Percentiles rank a stretch among this genome's conserved stretches.
phyloP scores from a whole-genome alignment of 495 filamentous ascomycete species.

The Mytilinidion resinicola region DNA sequence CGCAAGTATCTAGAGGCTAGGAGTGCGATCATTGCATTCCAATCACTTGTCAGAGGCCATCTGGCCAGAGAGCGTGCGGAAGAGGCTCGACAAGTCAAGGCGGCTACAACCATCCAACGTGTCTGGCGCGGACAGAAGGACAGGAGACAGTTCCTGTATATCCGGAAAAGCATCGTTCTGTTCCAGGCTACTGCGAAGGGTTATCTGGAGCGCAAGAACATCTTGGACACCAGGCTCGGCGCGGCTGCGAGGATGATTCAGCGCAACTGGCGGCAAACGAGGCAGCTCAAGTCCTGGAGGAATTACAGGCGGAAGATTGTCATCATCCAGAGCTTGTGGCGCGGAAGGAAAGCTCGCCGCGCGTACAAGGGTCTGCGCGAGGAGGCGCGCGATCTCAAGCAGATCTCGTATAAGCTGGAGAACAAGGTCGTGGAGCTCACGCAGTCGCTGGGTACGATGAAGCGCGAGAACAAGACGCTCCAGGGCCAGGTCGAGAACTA shows the following conservation, averaged over 20 bases:
- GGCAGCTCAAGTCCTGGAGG: slow-evolving; percentile 73
- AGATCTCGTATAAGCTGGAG: slow-evolving; percentile 97
- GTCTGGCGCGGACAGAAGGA: slow-evolving; percentile 90
- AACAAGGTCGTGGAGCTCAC: slow-evolving; percentile 99
- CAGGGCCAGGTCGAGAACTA: slow-evolving; percentile 90
- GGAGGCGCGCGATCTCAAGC: slow-evolving; percentile 94
- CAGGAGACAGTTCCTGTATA: slow-evolving; percentile 64
- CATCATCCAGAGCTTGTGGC: slow-evolving; percentile 89
- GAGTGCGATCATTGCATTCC: slow-evolving; percentile 69
- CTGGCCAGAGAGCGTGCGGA: slow-evolving; percentile 70
- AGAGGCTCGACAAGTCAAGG: slow-evolving; percentile 73
- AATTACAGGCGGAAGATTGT: slow-evolving; percentile 82
- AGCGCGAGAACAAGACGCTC: slow-evolving; percentile 84
- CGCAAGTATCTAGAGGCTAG: slow-evolving; percentile 86
- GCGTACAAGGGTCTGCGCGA: slow-evolving; percentile 86
- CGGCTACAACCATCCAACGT: slow-evolving; percentile 89
- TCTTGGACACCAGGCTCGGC: slow-evolving; percentile 87
- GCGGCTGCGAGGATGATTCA: slow-evolving; percentile 91
- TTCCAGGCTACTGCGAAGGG: slow-evolving; percentile 88
- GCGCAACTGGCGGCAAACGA: slow-evolving; percentile 76
- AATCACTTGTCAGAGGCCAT: slow-evolving; percentile 67
- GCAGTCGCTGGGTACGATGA: slow-evolving; percentile 84
- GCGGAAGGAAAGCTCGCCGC: slow-evolving; percentile 72
- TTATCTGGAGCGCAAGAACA: slow-evolving; percentile 76
- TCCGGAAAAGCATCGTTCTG: slow-evolving; percentile 74